A percentile compares a stretch with the other conserved stretches of the same genome.
Evolutionary conservation across 441 rosid species (phyloP).

Genomic region (Eruca vesicaria): DNA sequence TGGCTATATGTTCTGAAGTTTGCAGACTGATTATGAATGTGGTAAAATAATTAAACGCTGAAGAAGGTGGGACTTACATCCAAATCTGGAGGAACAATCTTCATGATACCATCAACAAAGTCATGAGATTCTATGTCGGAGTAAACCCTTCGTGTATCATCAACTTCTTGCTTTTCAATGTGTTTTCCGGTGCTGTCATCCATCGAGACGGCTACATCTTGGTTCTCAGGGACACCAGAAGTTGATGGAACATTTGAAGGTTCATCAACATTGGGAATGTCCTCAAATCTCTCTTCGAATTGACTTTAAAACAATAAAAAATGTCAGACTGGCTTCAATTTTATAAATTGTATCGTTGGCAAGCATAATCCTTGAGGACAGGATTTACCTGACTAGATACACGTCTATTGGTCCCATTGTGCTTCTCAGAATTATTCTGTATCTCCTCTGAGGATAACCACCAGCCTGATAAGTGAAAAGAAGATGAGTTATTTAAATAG

Average conservation of each 20-base stretch:
- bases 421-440: constrained; percentile 90
- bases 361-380: constrained; percentile 1
- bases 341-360: not conserved
- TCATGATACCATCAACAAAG: constrained; percentile 87
- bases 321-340: constrained; percentile 14
- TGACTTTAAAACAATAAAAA: constrained; percentile 47
- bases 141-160: constrained; percentile 50
- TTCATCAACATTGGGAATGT: constrained; percentile 60
- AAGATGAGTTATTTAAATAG: constrained; percentile 3
- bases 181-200: constrained; percentile 56
- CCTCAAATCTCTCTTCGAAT: constrained; percentile 92
- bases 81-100: constrained; percentile 86
- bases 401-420: constrained; percentile 99
- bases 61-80: constrained; percentile 64
- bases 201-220: constrained; percentile 29
- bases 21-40: not conserved
- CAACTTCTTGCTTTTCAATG: constrained; percentile 48
- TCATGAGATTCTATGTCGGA: constrained; percentile 70
- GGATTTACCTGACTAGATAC: constrained; percentile 82
- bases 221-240: constrained; percentile 49
- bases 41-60: not conserved
- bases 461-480: constrained; percentile 59
- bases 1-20: not conserved
- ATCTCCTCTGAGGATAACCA: constrained; percentile 86
- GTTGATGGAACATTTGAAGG: constrained; percentile 57